Evolutionary conservation across 768 basidiomycete genomes (phyloP).

Genomic region (Podaxis rugospora): DNA sequence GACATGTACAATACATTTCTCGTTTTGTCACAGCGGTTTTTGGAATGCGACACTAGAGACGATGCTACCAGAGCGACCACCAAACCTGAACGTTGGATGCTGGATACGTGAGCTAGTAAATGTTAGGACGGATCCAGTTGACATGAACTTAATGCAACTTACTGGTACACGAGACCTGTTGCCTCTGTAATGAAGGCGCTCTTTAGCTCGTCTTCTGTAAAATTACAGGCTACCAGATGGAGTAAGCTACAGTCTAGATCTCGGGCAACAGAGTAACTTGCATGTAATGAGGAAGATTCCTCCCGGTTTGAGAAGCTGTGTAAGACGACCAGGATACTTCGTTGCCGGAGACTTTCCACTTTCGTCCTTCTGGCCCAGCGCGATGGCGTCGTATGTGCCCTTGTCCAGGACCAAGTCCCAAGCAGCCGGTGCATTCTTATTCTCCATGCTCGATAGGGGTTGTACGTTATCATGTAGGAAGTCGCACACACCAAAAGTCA

Average conservation of each 20-base stretch:
- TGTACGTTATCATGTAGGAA: constrained; percentile 57
- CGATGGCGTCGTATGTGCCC: constrained; percentile 87
- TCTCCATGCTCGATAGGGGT: constrained; percentile 19
- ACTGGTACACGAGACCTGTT: constrained; percentile 64
- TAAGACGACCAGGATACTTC: constrained; percentile 57
- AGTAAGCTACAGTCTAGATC: not conserved
- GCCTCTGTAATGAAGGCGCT: constrained; percentile 42
- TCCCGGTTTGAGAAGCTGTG: constrained; percentile 54
- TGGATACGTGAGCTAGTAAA: constrained; percentile 60
- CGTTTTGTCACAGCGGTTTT: constrained; percentile 22
- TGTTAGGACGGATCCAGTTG: not conserved
- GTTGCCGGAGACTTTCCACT: constrained; percentile 47
- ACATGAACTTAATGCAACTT: constrained; percentile 18
- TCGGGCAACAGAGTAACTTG: constrained; percentile 28
- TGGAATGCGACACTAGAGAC: constrained; percentile 72
- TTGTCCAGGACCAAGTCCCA: constrained; percentile 85
- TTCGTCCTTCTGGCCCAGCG: constrained; percentile 57
- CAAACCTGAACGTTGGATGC: constrained; percentile 71
- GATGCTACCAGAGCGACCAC: constrained; percentile 69
- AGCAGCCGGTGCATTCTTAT: constrained; percentile 18
- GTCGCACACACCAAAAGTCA: constrained; percentile 59
- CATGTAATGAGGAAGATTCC: constrained; percentile 80
- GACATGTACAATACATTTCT: constrained; percentile 3
- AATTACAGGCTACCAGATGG: constrained; percentile 63
- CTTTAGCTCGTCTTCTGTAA: constrained; percentile 73